Conservation (phyloP, 2,329 filamentous ascomycete species). For the Alternaria sp. region DNA sequence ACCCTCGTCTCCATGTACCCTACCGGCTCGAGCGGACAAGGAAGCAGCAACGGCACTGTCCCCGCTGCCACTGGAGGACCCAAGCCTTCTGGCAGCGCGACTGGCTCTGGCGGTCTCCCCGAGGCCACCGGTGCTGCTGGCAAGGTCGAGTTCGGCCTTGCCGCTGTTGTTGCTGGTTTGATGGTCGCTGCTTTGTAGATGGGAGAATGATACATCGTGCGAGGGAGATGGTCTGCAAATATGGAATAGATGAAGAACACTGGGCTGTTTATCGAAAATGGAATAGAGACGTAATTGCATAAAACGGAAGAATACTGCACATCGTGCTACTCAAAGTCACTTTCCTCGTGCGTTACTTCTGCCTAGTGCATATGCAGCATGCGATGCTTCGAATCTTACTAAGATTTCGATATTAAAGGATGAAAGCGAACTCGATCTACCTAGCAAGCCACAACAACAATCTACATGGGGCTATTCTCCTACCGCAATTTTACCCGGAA, state of each 20-base stretch:
- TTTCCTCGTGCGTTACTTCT: neutral
- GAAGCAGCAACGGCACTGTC: conserved; percentile 7
- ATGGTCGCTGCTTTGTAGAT: conserved; percentile 35
- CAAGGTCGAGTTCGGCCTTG: conserved; percentile 31
- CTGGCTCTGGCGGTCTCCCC: conserved; percentile 10
- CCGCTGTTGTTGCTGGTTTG: conserved; percentile 32
- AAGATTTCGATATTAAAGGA: neutral
- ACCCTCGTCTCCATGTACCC: conserved; percentile 11
- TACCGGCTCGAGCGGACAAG: conserved; percentile 6
- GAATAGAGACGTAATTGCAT: neutral
- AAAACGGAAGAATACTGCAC: neutral
- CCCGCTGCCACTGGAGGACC: conserved; percentile 13
- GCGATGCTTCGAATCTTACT: neutral
- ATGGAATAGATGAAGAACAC: neutral
- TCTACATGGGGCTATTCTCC: neutral
- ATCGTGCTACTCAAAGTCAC: neutral
- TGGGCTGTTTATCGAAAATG: neutral
- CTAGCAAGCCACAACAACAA: neutral
- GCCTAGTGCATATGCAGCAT: neutral
- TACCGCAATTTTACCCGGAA: neutral
- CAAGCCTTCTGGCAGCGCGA: conserved; percentile 6
- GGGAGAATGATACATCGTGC: neutral
- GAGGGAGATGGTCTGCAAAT: neutral
- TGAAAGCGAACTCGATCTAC: neutral
- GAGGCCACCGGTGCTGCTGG: conserved; percentile 29